phyloP scores from a whole-genome alignment of 495 filamentous ascomycete genomes.

The Lichenothelia convexa region DNA sequence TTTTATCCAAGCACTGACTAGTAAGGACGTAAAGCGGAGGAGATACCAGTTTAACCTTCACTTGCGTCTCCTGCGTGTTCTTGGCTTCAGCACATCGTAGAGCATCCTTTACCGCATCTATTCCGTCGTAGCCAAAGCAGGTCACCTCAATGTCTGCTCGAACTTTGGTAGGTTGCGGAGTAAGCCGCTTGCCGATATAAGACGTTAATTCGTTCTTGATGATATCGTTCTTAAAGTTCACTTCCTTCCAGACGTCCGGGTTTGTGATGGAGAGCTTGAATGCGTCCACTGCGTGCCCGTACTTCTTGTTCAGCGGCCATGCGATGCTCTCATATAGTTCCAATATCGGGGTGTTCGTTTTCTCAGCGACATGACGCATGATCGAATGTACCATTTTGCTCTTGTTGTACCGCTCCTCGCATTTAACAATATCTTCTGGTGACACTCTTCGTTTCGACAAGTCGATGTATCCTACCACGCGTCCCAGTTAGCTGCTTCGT shows the following conservation, averaged over 20 bases:
- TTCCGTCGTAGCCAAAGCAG: constrained; percentile 95
- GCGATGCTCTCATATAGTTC: constrained; percentile 80
- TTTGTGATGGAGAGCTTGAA: constrained; percentile 99
- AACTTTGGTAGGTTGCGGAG: constrained; percentile 92
- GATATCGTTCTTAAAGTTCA: constrained; percentile 70
- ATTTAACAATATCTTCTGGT: constrained; percentile 92
- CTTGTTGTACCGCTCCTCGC: constrained; percentile 98
- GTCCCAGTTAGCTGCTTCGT: constrained; percentile 14
- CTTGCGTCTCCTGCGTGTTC: constrained; percentile 75
- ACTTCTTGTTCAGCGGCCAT: constrained; percentile 95
- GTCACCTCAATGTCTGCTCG: constrained; percentile 96
- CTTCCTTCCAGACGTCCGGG: constrained; percentile 86
- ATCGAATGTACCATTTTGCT: constrained; percentile 98
- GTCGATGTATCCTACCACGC: constrained; percentile 71
- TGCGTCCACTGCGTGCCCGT: constrained; percentile 88
- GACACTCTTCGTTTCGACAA: constrained; percentile 94
- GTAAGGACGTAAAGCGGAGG: constrained; percentile 90
- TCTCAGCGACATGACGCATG: constrained; percentile 94
- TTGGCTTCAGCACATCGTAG: constrained; percentile 72
- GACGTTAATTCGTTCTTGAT: constrained; percentile 72
- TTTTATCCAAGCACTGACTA: constrained; percentile 87
- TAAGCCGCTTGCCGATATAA: constrained; percentile 91
- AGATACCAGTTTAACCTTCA: constrained; percentile 92
- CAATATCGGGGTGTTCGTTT: constrained; percentile 84
- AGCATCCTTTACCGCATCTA: constrained; percentile 89